phyloP scores from a whole-genome alignment of 768 basidiomycete genomes.

The Naganishia kalamii region DNA sequence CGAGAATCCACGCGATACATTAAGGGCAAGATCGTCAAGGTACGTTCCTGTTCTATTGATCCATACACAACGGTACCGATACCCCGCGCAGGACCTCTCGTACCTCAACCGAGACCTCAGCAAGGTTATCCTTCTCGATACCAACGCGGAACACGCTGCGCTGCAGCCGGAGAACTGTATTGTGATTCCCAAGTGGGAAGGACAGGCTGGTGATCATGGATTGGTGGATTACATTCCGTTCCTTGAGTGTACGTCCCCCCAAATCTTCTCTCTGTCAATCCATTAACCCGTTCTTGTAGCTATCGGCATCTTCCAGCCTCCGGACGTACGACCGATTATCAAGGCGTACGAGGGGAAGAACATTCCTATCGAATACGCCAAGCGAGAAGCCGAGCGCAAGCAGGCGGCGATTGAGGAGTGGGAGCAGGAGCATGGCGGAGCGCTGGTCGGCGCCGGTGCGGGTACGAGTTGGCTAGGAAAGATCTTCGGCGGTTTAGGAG shows the following conservation, averaged over 20 bases:
- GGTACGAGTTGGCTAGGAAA: conserved; percentile 36
- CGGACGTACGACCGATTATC: conserved; percentile 81
- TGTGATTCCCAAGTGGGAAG: conserved; percentile 77
- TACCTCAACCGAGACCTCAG: conserved; percentile 90
- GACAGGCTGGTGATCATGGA: conserved; percentile 64
- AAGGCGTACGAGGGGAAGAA: conserved; percentile 79
- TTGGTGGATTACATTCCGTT: conserved; percentile 92
- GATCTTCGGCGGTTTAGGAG: conserved; percentile 39
- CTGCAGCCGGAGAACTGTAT: conserved; percentile 86
- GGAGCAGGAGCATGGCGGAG: conserved; percentile 52
- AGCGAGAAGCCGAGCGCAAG: conserved; percentile 78
- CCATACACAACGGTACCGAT: conserved; percentile 5
- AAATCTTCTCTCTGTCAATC: neutral
- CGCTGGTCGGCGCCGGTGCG: conserved; percentile 26
- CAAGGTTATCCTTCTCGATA: conserved; percentile 82
- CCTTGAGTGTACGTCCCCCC: conserved; percentile 65
- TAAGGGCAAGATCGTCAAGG: conserved; percentile 80
- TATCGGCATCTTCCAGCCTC: conserved; percentile 80
- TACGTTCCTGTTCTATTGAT: conserved; percentile 32
- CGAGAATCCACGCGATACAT: conserved; percentile 80
- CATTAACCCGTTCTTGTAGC: conserved; percentile 51
- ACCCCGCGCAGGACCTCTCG: conserved; percentile 63
- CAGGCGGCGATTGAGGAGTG: conserved; percentile 71
- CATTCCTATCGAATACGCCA: conserved; percentile 80
- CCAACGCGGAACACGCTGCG: conserved; percentile 66